These are phyloP conservation scores for Cercospora citrullina DNA, from an alignment of 2,329 filamentous ascomycete species.

Conservation along the genomic window DNA sequence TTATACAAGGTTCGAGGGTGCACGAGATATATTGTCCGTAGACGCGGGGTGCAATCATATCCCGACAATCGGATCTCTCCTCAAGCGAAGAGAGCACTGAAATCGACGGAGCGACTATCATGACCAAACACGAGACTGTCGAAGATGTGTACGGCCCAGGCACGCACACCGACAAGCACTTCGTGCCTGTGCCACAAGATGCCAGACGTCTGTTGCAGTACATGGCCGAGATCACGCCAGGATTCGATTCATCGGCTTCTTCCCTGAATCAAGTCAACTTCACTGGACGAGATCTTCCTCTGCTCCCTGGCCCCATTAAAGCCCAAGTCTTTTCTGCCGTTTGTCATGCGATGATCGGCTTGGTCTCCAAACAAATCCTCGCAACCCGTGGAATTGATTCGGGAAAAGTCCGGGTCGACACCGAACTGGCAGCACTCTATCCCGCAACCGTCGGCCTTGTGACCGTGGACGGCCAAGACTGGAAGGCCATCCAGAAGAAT, in stretches of 20 bases:
- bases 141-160: constrained; percentile 43
- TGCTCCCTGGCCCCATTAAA: constrained; percentile 49
- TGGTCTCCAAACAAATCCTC: constrained; percentile 46
- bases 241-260: constrained; percentile 42
- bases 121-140: constrained; percentile 20
- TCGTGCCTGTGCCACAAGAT: constrained; percentile 44
- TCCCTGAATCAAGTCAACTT: constrained; percentile 43
- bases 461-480: constrained; percentile 43
- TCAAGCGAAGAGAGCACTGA: background rate
- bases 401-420: constrained; percentile 46
- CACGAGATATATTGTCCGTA: background rate
- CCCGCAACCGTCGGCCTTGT: constrained; percentile 45
- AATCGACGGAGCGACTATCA: background rate
- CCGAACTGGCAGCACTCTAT: constrained; percentile 51
- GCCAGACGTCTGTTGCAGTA: constrained; percentile 42
- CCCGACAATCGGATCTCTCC: background rate
- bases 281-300: constrained; percentile 43
- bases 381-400: constrained; percentile 31
- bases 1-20: background rate
- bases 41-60: background rate
- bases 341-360: constrained; percentile 48
- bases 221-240: constrained; percentile 43
- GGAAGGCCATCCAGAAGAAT: constrained; percentile 35
- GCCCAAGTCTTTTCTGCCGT: constrained; percentile 45
- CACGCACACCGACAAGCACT: constrained; percentile 42